These are phyloP conservation scores for Phaffia rhodozyma DNA, from an alignment of 1,284 basidiomycete genomes.

Conservation along the genomic window DNA sequence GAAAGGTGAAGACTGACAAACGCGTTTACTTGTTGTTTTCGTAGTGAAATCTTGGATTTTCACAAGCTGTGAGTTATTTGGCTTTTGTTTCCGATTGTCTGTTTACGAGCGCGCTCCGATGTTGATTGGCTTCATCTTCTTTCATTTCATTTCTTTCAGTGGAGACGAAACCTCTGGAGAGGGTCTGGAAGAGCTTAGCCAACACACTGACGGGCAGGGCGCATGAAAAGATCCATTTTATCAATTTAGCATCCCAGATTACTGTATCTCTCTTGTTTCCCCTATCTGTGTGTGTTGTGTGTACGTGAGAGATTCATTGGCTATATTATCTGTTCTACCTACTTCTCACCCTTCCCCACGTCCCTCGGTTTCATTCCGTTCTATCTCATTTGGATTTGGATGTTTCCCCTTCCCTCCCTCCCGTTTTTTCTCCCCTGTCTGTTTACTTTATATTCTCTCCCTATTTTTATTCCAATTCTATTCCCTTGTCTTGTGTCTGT, in stretches of 20 bases:
- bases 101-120: not conserved
- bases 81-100: not conserved
- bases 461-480: not conserved
- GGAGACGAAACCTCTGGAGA: not conserved
- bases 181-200: not conserved
- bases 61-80: constrained; percentile 26
- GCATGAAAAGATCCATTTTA: not conserved
- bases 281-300: too few relatives aligned
- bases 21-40: too few relatives aligned
- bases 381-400: too few relatives aligned
- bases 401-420: not conserved
- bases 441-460: too few relatives aligned
- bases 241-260: not conserved
- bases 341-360: too few relatives aligned
- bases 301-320: too few relatives aligned
- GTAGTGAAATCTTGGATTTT: constrained; percentile 35
- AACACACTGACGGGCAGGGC: not conserved
- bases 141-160: not conserved
- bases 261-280: too few relatives aligned
- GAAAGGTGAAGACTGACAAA: too few relatives aligned
- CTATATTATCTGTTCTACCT: too few relatives aligned
- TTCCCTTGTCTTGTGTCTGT: not conserved
- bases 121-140: not conserved
- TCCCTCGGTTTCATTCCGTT: too few relatives aligned
- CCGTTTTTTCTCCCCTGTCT: not conserved